Conservation (phyloP, 1,284 basidiomycete species). For the Gomphus bonarii region DNA sequence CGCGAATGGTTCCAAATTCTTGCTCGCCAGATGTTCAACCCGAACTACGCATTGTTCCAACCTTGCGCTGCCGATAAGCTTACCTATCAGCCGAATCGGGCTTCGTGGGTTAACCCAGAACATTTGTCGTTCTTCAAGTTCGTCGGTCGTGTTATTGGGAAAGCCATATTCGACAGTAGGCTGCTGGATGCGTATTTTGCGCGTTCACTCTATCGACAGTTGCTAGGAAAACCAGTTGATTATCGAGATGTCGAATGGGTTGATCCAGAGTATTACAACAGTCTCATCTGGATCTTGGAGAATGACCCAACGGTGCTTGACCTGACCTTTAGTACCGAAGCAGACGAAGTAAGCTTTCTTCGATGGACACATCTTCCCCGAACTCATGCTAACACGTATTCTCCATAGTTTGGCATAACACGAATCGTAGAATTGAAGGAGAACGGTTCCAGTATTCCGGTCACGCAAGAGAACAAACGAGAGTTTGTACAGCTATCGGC, state of each 20-base stretch:
- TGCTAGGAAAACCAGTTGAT: conserved; percentile 86
- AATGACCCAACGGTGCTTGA: conserved; percentile 83
- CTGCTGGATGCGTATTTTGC: conserved; percentile 98
- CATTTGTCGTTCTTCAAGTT: conserved; percentile 99
- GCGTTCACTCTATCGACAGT: conserved; percentile 87
- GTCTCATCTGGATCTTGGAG: conserved; percentile 84
- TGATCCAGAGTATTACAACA: conserved; percentile 95
- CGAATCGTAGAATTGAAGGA: conserved; percentile 82
- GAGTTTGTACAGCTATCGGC: conserved; percentile 93
- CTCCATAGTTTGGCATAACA: conserved; percentile 72
- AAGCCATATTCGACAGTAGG: conserved; percentile 92
- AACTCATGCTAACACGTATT: conserved; percentile 2
- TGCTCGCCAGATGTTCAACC: conserved; percentile 98
- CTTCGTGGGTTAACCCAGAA: conserved; percentile 89
- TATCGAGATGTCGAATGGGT: conserved; percentile 94
- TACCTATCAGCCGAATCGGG: conserved; percentile 95
- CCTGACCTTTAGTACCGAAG: conserved; percentile 83
- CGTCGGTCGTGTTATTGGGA: conserved; percentile 94
- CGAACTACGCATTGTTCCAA: conserved; percentile 98
- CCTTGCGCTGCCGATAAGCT: conserved; percentile 91
- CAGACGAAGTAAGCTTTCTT: conserved; percentile 63
- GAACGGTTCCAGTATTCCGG: conserved; percentile 69
- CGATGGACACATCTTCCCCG: background rate
- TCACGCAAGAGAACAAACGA: conserved; percentile 92
- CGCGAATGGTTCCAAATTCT: conserved; percentile 99